Percentiles rank a stretch among this genome's conserved stretches.
Evolutionary conservation across 2,329 filamentous ascomycete genomes (phyloP).

Genomic region (Trichoderma sp.): DNA sequence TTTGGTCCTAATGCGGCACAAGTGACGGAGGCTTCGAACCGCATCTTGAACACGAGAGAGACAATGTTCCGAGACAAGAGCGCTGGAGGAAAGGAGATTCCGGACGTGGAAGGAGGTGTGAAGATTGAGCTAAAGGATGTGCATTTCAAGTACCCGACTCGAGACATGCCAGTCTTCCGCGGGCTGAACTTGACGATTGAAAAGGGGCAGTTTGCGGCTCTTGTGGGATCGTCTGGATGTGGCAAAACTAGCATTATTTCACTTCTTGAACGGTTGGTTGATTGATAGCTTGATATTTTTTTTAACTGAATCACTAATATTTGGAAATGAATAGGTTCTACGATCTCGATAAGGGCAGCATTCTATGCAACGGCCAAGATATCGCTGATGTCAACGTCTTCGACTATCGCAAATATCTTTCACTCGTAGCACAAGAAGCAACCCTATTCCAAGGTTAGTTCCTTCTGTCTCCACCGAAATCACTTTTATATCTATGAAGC

Average conservation of each 20-base stretch:
- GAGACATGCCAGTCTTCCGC: slow-evolving; percentile 60
- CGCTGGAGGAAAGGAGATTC: slow-evolving; percentile 43
- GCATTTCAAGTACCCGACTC: slow-evolving; percentile 64
- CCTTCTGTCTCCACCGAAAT: too few relatives aligned
- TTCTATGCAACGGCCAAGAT: slow-evolving; percentile 66
- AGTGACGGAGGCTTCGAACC: slow-evolving; percentile 61
- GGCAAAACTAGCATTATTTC: slow-evolving; percentile 75
- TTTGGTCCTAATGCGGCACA: slow-evolving; percentile 68
- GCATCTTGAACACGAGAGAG: slow-evolving; percentile 59
- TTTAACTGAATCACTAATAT: background rate
- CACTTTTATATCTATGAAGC: background rate
- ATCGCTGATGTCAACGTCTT: slow-evolving; percentile 62
- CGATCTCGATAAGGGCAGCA: slow-evolving; percentile 63
- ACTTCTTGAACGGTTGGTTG: slow-evolving; percentile 56
- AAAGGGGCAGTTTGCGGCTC: slow-evolving; percentile 70
- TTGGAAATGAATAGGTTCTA: slow-evolving; percentile 63
- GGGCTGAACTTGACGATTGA: slow-evolving; percentile 66
- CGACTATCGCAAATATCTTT: slow-evolving; percentile 66
- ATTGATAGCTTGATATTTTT: background rate
- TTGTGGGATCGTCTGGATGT: slow-evolving; percentile 71
- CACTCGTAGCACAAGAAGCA: slow-evolving; percentile 75
- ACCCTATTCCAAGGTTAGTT: slow-evolving; percentile 66
- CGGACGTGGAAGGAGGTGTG: slow-evolving; percentile 54
- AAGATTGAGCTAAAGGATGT: slow-evolving; percentile 61
- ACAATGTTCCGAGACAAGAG: slow-evolving; percentile 44